phyloP scores from a whole-genome alignment of 2,329 filamentous ascomycete species.

The Talaromyces piceae region DNA sequence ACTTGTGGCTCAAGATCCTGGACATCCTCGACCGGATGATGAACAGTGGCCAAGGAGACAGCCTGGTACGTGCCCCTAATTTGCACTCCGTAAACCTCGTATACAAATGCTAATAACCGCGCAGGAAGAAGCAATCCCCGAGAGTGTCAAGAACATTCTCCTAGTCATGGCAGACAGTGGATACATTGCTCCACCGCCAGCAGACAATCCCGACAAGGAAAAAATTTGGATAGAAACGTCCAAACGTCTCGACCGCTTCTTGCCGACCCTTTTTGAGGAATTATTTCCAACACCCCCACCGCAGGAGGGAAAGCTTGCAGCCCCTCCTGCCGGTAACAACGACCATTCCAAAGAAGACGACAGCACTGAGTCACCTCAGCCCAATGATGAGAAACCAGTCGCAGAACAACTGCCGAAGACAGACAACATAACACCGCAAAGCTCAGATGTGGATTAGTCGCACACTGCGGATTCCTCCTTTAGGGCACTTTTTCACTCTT shows the following conservation, averaged over 20 bases:
- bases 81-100: conserved; percentile 15
- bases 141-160: conserved; percentile 92
- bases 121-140: conserved; percentile 87
- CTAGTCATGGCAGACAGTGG: conserved; percentile 90
- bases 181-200: conserved; percentile 69
- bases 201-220: conserved; percentile 42
- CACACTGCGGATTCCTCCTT: background rate
- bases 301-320: background rate
- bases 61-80: conserved; percentile 54
- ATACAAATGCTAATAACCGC: conserved; percentile 1
- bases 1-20: conserved; percentile 86
- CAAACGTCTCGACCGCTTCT: conserved; percentile 52
- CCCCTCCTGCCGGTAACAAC: background rate
- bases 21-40: conserved; percentile 93
- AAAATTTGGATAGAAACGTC: conserved; percentile 56
- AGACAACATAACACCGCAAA: background rate
- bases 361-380: background rate
- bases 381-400: background rate
- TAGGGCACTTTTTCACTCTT: background rate
- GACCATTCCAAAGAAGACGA: background rate
- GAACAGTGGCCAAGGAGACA: conserved; percentile 90
- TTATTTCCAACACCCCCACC: conserved; percentile 42
- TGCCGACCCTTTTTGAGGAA: conserved; percentile 53
- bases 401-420: background rate
- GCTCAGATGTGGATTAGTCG: background rate